A percentile compares a stretch with the other conserved stretches of the same genome.
phyloP scores from a whole-genome alignment of 371 early-diverging fungal genomes.

The Zancudomyces culisetae region DNA sequence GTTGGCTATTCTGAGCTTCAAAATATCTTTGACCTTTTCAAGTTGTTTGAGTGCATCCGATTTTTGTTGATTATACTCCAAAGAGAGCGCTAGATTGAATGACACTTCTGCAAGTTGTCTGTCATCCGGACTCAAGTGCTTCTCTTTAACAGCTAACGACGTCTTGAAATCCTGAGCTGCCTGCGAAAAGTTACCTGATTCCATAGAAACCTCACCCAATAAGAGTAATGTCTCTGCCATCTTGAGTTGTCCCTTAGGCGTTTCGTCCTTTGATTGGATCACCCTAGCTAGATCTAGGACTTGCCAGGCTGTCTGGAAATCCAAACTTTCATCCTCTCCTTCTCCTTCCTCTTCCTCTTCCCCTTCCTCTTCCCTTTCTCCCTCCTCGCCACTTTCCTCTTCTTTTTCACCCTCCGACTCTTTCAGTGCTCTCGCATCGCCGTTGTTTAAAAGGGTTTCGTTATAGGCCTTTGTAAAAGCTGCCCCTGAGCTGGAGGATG shows the following conservation, averaged over 20 bases:
- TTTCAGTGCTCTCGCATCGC: not conserved
- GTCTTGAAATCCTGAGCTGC: slow-evolving; percentile 52
- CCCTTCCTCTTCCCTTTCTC: slow-evolving; percentile 20
- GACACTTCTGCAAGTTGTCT: slow-evolving; percentile 58
- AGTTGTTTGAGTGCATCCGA: slow-evolving; percentile 14
- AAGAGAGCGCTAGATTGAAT: slow-evolving; percentile 25
- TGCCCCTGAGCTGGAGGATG: not conserved
- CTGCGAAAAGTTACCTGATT: slow-evolving; percentile 69
- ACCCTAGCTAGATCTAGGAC: slow-evolving; percentile 68
- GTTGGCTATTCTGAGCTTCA: not conserved
- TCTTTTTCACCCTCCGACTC: slow-evolving; percentile 15
- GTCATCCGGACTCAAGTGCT: slow-evolving; percentile 28
- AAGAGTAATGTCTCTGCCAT: slow-evolving; percentile 43
- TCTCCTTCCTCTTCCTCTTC: slow-evolving; percentile 20
- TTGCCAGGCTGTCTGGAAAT: slow-evolving; percentile 72
- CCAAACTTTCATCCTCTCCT: slow-evolving; percentile 31
- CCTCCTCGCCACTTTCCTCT: slow-evolving; percentile 32
- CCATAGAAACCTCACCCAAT: slow-evolving; percentile 69
- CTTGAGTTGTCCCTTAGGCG: slow-evolving; percentile 36
- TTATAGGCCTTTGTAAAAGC: not conserved
- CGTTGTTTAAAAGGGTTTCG: slow-evolving; percentile 4
- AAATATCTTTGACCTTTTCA: slow-evolving; percentile 16
- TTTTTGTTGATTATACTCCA: slow-evolving; percentile 21
- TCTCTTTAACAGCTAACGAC: slow-evolving; percentile 46
- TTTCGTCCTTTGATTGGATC: slow-evolving; percentile 43